Evolutionary conservation across 2,329 filamentous ascomycete genomes (phyloP).

Genomic region (Neocatenulostroma microsporum): DNA sequence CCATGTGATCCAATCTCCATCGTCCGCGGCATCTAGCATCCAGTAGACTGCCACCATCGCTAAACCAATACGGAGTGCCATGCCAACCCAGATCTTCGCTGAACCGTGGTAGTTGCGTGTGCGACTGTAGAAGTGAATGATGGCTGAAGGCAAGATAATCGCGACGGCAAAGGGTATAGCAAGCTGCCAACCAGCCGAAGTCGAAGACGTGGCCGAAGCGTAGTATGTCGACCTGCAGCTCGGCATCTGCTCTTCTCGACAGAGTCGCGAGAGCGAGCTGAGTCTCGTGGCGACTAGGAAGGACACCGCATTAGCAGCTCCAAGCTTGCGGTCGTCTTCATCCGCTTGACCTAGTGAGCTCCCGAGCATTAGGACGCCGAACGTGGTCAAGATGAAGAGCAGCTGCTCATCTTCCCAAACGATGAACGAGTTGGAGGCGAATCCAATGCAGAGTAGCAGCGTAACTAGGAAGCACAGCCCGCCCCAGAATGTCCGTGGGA

Average conservation of each 20-base stretch:
- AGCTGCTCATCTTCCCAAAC: slow-evolving; percentile 98
- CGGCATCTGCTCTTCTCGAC: slow-evolving; percentile 97
- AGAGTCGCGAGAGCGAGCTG: slow-evolving; percentile 82
- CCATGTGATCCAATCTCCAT: slow-evolving; percentile 66
- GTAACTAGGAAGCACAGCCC: slow-evolving; percentile 76
- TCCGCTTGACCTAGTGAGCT: slow-evolving; percentile 67
- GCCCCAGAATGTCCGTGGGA: slow-evolving; percentile 78
- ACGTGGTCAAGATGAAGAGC: slow-evolving; percentile 82
- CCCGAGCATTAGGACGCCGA: slow-evolving; percentile 66
- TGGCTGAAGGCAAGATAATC: slow-evolving; percentile 61
- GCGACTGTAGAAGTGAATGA: slow-evolving; percentile 72
- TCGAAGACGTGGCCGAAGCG: slow-evolving; percentile 81
- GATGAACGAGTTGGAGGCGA: slow-evolving; percentile 95
- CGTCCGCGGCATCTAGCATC: slow-evolving; percentile 82
- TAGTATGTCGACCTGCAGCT: slow-evolving; percentile 96
- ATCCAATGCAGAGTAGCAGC: slow-evolving; percentile 80
- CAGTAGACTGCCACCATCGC: slow-evolving; percentile 74
- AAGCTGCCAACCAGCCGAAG: slow-evolving; percentile 85
- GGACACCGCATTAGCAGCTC: slow-evolving; percentile 73
- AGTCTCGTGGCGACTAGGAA: slow-evolving; percentile 73
- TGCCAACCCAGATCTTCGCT: slow-evolving; percentile 74
- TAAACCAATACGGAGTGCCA: slow-evolving; percentile 68
- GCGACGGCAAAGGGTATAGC: slow-evolving; percentile 68
- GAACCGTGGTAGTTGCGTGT: slow-evolving; percentile 83
- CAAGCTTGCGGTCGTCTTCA: slow-evolving; percentile 61